Evolutionary conservation across 2,329 filamentous ascomycete species (phyloP).

Genomic region (Fusarium drepaniforme): DNA sequence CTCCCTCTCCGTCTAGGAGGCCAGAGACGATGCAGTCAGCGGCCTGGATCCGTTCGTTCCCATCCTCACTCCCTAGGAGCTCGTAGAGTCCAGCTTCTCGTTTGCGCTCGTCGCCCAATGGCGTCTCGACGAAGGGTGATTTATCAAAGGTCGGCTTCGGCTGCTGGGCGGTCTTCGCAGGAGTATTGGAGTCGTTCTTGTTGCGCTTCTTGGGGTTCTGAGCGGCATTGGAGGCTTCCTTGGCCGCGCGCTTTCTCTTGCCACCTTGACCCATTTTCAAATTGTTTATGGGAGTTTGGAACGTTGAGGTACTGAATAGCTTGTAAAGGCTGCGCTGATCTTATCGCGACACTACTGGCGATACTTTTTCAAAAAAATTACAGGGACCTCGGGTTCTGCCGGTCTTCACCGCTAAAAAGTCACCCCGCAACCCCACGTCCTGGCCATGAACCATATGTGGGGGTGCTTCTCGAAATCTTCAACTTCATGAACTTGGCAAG

Average conservation of each 20-base stretch:
- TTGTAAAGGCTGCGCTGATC: slow-evolving; percentile 11
- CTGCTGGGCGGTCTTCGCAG: slow-evolving; percentile 36
- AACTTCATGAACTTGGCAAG: background rate
- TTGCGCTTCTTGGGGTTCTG: slow-evolving; percentile 47
- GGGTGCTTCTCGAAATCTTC: slow-evolving; percentile 1
- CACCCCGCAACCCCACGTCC: slow-evolving; percentile 35
- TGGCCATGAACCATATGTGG: background rate
- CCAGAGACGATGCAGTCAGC: slow-evolving; percentile 70
- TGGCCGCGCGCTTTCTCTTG: slow-evolving; percentile 52
- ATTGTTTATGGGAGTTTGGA: background rate
- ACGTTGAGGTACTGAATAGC: slow-evolving; percentile 13
- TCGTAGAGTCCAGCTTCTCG: slow-evolving; percentile 72
- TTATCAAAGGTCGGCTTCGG: slow-evolving; percentile 49
- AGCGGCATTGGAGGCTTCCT: slow-evolving; percentile 45
- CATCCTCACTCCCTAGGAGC: slow-evolving; percentile 70
- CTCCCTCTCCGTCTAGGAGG: slow-evolving; percentile 63
- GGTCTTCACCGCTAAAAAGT: slow-evolving; percentile 35
- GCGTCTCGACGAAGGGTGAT: slow-evolving; percentile 63
- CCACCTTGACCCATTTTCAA: slow-evolving; percentile 45
- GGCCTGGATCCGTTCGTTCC: slow-evolving; percentile 66
- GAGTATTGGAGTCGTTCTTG: slow-evolving; percentile 45
- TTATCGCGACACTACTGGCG: slow-evolving; percentile 24
- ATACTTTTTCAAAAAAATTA: slow-evolving; percentile 35
- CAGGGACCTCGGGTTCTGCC: slow-evolving; percentile 35
- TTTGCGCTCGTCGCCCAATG: slow-evolving; percentile 65